Base-by-base conservation (phyloP, 2,329 filamentous ascomycete species). In the Volutella citrinella region DNA sequence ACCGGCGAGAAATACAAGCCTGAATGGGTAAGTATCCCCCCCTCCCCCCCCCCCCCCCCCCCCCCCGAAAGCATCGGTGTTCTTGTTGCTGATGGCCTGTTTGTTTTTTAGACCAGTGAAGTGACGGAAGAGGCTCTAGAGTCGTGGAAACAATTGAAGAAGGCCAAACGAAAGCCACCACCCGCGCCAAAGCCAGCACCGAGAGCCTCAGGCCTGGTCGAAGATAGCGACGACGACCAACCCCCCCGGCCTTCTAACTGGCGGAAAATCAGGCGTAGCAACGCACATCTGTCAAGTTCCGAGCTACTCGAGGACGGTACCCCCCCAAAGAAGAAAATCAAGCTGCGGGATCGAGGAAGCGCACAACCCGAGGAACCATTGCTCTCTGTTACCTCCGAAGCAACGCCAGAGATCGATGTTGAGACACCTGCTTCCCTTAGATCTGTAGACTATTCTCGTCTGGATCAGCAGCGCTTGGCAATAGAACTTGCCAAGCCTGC, bases 141-240 rank as follows among this genome's bases (percentile, higher is more conserved):
- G 16, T 62, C 65, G 28, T 68, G 64, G 64, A 43, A 54, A 24
- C 25, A 28, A 10, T 17, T 14, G 24, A 61, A 60, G 26, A 32
- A 32, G 27, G 35, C 36, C 20, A 22, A 14, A 18, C 32, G 27
- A 16, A 40, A 21, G 19, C 32, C 34, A 16, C 22, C 25, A 9
- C 23, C 6, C 18, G 21, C 28, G n/a, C 20, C 10, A 22, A 36
- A 39, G 19, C 13, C n/a, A 30, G 18, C 7, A 16, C 14, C 34
- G 24, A 35, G 36, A 26, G 23, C 25, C 27, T 19, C 23, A 30
- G n/a, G n/a, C n/a, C 29, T 35, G 19, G 19, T 32, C 28, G 20
- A 29, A 20, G 30, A 37, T 9, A 38, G 41, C 30, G 27, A 38
- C 21, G 36, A 48, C 11, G 46, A 49, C 31, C 51, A 54, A 25